Percentiles rank a stretch among this genome's conserved stretches.
Conservation (phyloP, 164 flowering plant species). For the Santalum album region DNA sequence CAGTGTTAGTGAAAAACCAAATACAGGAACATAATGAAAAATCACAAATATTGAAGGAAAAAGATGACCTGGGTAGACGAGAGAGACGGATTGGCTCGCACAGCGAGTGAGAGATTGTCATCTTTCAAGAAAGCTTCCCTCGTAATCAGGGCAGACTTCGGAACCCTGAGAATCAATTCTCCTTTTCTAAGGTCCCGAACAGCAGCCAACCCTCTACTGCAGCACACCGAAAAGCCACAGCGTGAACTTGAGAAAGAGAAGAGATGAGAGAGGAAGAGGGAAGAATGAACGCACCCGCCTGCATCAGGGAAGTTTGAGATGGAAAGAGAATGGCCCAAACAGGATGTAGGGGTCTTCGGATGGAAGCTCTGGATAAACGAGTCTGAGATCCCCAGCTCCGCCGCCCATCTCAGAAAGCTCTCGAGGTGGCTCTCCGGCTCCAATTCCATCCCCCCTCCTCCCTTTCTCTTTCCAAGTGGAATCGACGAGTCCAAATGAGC, state of each 20-base stretch:
- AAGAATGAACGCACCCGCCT: slow-evolving; percentile 48
- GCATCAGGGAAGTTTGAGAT: slow-evolving; percentile 56
- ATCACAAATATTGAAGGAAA: not conserved
- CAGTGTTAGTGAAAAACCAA: not conserved
- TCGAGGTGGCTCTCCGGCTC: slow-evolving; percentile 17
- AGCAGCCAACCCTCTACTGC: slow-evolving; percentile 80
- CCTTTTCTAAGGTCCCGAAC: slow-evolving; percentile 49
- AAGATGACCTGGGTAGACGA: slow-evolving; percentile 55
- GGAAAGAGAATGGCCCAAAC: slow-evolving; percentile 59
- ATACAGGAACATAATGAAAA: not conserved
- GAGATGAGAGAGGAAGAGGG: not conserved
- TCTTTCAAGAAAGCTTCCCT: slow-evolving; percentile 33
- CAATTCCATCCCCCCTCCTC: slow-evolving; percentile 18
- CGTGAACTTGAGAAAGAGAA: not conserved
- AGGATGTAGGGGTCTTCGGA: slow-evolving; percentile 14
- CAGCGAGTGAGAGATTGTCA: slow-evolving; percentile 25
- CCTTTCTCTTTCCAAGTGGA: not conserved
- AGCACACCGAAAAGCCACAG: not conserved
- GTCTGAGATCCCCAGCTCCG: slow-evolving; percentile 60
- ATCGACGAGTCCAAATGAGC: too few relatives aligned
- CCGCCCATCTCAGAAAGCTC: slow-evolving; percentile 59
- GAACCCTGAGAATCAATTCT: slow-evolving; percentile 65
- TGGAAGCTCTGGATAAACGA: slow-evolving; percentile 10
- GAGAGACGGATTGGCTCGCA: slow-evolving; percentile 32
- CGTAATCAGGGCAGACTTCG: slow-evolving; percentile 55